These are phyloP conservation scores for Capsicum baccatum DNA, from an alignment of 257 asterid species.

Conservation along the genomic window DNA sequence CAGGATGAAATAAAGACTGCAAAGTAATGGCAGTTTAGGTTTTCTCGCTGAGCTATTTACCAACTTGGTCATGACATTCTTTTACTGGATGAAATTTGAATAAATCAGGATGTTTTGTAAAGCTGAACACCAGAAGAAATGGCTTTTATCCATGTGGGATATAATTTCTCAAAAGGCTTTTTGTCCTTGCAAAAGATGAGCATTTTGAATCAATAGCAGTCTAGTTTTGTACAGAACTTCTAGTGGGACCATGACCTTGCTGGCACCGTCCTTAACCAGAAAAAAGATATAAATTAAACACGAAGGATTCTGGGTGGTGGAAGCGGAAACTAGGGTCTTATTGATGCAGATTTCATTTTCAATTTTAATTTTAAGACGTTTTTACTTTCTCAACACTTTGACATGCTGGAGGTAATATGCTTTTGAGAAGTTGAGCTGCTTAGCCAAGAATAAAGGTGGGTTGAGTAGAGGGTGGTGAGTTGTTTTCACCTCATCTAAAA, in stretches of 20 bases:
- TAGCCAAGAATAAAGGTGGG: background rate
- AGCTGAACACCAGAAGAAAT: background rate
- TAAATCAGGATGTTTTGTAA: background rate
- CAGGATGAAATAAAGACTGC: constrained; percentile 11
- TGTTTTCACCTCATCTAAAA: background rate
- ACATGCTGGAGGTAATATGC: background rate
- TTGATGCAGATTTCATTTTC: background rate
- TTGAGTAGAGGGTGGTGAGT: background rate
- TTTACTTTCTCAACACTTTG: background rate
- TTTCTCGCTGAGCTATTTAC: background rate
- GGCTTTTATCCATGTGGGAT: background rate
- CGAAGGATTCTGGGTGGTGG: background rate
- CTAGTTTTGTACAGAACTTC: background rate
- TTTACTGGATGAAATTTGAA: background rate
- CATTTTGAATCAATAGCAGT: background rate
- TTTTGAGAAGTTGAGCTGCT: background rate
- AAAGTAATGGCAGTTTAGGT: constrained; percentile 2
- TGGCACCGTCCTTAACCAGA: background rate
- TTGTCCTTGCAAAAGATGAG: background rate
- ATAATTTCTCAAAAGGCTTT: background rate
- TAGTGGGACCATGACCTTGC: constrained; percentile 1
- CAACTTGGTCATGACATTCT: background rate
- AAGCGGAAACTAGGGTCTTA: background rate
- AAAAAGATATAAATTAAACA: background rate
- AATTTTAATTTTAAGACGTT: background rate